These are phyloP conservation scores for Amniculicola lignicola DNA, from an alignment of 495 filamentous ascomycete genomes.

Conservation along the genomic window DNA sequence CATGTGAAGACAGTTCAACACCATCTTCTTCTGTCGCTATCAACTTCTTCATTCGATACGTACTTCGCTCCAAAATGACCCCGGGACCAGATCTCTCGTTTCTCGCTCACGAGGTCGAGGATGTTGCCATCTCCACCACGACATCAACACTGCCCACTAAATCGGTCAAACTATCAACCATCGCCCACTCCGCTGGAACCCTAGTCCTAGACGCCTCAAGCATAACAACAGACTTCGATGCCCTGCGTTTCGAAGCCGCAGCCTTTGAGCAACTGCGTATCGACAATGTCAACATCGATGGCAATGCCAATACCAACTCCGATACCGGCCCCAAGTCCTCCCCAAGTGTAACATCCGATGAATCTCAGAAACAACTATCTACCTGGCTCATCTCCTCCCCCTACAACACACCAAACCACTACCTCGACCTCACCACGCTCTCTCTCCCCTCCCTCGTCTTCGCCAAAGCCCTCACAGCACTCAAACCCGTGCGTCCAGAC, in stretches of 20 bases:
- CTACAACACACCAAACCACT: conserved; percentile 64
- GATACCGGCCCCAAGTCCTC: background rate
- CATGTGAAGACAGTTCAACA: no score
- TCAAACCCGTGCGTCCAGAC: conserved; percentile 60
- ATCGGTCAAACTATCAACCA: background rate
- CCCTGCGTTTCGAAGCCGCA: conserved; percentile 26
- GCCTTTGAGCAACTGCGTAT: conserved; percentile 19
- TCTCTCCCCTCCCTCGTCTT: conserved; percentile 63
- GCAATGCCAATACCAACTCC: background rate
- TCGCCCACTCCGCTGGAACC: background rate
- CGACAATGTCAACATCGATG: background rate
- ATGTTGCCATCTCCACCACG: no score
- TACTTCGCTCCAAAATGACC: no score
- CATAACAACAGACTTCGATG: conserved; percentile 27
- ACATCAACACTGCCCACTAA: background rate
- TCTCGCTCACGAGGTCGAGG: conserved; percentile 2
- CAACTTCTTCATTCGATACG: no score
- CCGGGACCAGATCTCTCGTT: conserved; percentile 8
- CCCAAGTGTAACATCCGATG: background rate
- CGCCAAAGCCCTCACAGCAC: conserved; percentile 62
- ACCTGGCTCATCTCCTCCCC: conserved; percentile 65
- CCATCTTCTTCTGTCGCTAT: no score
- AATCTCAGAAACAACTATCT: background rate
- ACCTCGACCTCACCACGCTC: conserved; percentile 66
- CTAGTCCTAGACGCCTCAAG: conserved; percentile 14